Conservation (phyloP, 495 filamentous ascomycete species). For the Parmelia sp. region DNA sequence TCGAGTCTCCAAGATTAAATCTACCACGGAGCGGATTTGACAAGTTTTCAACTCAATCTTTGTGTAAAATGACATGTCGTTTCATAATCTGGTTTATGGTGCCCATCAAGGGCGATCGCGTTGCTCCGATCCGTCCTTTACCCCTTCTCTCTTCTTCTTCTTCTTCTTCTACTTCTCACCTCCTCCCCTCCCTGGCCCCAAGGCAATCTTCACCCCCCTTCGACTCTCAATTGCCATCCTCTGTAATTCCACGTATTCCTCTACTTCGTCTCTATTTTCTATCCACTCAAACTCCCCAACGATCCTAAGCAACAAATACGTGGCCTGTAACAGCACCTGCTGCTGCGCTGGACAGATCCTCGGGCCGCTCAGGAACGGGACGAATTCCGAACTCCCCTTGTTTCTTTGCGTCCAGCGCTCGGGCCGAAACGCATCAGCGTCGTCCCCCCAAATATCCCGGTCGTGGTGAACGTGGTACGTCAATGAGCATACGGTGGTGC, state of each 20-base stretch:
- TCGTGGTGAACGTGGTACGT: conserved; percentile 47
- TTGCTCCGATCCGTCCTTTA: neutral
- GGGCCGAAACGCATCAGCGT: conserved; percentile 49
- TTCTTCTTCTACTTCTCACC: too few relatives aligned
- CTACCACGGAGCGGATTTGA: too few relatives aligned
- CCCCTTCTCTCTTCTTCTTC: neutral
- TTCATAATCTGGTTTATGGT: neutral
- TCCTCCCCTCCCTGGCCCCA: conserved; percentile 18
- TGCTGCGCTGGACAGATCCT: conserved; percentile 48
- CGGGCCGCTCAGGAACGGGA: conserved; percentile 55
- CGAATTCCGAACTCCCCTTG: conserved; percentile 44
- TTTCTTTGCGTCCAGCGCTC: conserved; percentile 46
- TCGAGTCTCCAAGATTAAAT: too few relatives aligned
- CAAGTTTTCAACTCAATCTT: too few relatives aligned
- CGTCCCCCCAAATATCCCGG: conserved; percentile 49
- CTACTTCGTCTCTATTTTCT: conserved; percentile 26
- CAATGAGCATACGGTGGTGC: conserved; percentile 40
- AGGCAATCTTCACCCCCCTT: conserved; percentile 3
- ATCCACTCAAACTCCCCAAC: conserved; percentile 35
- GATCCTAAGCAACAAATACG: conserved; percentile 46
- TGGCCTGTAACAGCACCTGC: conserved; percentile 54
- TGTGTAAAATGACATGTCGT: too few relatives aligned
- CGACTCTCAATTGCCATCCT: conserved; percentile 7
- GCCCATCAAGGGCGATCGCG: neutral
- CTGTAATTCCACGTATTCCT: conserved; percentile 1